phyloP scores from a whole-genome alignment of 2,329 filamentous ascomycete species.

The Exophiala oligosperma region DNA sequence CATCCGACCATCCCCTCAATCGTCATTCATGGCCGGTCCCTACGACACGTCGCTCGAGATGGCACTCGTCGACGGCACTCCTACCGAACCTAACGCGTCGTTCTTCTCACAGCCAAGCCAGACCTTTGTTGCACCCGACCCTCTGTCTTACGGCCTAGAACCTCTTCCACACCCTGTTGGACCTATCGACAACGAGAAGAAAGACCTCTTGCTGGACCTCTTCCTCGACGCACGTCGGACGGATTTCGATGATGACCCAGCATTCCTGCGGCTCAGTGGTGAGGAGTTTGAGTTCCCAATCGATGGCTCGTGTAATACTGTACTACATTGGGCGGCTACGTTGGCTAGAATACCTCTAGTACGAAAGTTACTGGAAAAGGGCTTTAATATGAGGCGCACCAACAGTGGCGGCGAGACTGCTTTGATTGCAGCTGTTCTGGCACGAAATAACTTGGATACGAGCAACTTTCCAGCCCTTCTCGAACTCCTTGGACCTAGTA shows the following conservation, averaged over 20 bases:
- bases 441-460: slow-evolving; percentile 92
- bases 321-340: slow-evolving; percentile 94
- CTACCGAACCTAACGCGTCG: slow-evolving; percentile 48
- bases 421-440: slow-evolving; percentile 85
- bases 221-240: slow-evolving; percentile 73
- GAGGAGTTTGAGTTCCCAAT: slow-evolving; percentile 89
- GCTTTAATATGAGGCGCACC: slow-evolving; percentile 82
- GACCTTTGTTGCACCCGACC: slow-evolving; percentile 23
- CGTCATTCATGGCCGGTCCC: slow-evolving; percentile 42
- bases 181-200: slow-evolving; percentile 74
- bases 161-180: slow-evolving; percentile 53
- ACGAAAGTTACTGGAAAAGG: slow-evolving; percentile 75
- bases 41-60: slow-evolving; percentile 28
- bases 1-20: slow-evolving; percentile 35
- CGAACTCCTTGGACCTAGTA: slow-evolving; percentile 83
- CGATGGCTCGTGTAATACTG: slow-evolving; percentile 80
- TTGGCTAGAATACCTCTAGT: slow-evolving; percentile 82
- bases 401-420: slow-evolving; percentile 91
- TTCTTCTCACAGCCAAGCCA: slow-evolving; percentile 43
- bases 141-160: slow-evolving; percentile 37
- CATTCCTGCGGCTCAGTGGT: slow-evolving; percentile 72
- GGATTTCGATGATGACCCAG: slow-evolving; percentile 73
- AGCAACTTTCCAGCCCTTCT: slow-evolving; percentile 87
- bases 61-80: slow-evolving; percentile 32
- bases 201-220: slow-evolving; percentile 76